These are phyloP conservation scores for Penicillium occitanis DNA, from an alignment of 2,329 filamentous ascomycete species.

Conservation along the genomic window DNA sequence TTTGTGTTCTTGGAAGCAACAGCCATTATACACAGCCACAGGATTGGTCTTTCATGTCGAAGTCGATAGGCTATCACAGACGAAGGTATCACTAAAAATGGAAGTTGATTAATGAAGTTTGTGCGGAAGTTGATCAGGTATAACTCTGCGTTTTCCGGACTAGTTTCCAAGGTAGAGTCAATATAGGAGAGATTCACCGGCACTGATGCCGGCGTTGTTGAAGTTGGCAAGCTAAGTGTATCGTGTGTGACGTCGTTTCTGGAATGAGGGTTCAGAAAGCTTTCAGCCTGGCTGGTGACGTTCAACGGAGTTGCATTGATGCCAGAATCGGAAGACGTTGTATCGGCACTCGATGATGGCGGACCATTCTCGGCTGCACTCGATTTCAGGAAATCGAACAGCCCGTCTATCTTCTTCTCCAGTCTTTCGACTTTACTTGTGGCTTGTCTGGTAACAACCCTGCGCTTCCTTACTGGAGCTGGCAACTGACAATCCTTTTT, in stretches of 20 bases:
- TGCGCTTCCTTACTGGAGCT: slow-evolving; percentile 8
- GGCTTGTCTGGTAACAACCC: not conserved
- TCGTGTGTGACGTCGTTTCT: not conserved
- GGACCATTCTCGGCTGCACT: not conserved
- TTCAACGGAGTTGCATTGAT: not conserved
- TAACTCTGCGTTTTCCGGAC: slow-evolving; percentile 1
- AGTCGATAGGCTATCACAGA: not conserved
- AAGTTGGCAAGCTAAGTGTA: not conserved
- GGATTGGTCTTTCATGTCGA: slow-evolving; percentile 11
- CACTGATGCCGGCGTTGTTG: not conserved
- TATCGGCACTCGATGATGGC: not conserved
- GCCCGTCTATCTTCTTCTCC: slow-evolving; percentile 15
- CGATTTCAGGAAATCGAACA: slow-evolving; percentile 9
- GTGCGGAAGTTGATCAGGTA: slow-evolving; percentile 9
- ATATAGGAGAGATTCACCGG: not conserved
- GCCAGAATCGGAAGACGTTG: not conserved
- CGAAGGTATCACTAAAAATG: slow-evolving; percentile 2
- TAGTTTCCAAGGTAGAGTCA: not conserved
- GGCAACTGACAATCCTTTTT: slow-evolving; percentile 4
- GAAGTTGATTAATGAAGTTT: slow-evolving; percentile 7
- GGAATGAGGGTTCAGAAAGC: not conserved
- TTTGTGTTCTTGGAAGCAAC: slow-evolving; percentile 8
- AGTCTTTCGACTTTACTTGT: slow-evolving; percentile 13
- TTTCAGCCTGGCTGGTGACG: not conserved
- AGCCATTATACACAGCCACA: slow-evolving; percentile 15